Percentiles rank a stretch among this genome's conserved stretches.
Conservation (phyloP, 768 basidiomycete species). For the Termitomyces titanicus region DNA sequence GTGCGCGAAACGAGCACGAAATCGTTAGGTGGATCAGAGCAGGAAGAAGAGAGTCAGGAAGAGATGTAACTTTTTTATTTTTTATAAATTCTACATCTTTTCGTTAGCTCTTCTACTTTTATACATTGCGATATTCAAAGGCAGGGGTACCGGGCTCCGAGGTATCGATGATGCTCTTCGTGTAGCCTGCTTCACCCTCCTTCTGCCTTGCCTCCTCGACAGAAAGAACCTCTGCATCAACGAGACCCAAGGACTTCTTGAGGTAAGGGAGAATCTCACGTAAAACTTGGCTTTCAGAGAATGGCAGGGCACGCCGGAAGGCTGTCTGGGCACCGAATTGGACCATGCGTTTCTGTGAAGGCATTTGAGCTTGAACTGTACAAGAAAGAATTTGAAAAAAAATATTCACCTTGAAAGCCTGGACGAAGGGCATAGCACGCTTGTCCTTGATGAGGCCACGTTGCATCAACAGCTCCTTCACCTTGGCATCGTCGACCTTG, state of each 20-base stretch:
- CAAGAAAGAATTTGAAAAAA: background rate
- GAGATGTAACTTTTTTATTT: too few species aligned
- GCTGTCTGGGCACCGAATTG: constrained; percentile 73
- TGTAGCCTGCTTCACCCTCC: constrained; percentile 54
- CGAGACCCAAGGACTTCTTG: constrained; percentile 68
- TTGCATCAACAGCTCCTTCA: constrained; percentile 62
- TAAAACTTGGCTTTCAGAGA: constrained; percentile 78
- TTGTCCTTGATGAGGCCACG: constrained; percentile 93
- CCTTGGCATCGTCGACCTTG: constrained; percentile 79
- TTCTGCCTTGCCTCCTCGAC: constrained; percentile 65
- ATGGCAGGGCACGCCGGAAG: constrained; percentile 79
- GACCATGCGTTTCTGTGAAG: constrained; percentile 69
- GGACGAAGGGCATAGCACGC: constrained; percentile 91
- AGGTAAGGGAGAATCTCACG: constrained; percentile 73
- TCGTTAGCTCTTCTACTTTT: too few species aligned
- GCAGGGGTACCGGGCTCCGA: constrained; percentile 87
- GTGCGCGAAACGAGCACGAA: too few species aligned
- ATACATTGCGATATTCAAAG: constrained; percentile 84
- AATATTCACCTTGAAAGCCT: constrained; percentile 78
- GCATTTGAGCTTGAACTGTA: constrained; percentile 6
- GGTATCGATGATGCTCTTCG: constrained; percentile 67
- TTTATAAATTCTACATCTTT: too few species aligned
- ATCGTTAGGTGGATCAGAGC: too few species aligned
- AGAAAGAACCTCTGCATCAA: constrained; percentile 65
- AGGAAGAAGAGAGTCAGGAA: too few species aligned